phyloP scores from a whole-genome alignment of 2,329 filamentous ascomycete species.

The Calycina herbarum region DNA sequence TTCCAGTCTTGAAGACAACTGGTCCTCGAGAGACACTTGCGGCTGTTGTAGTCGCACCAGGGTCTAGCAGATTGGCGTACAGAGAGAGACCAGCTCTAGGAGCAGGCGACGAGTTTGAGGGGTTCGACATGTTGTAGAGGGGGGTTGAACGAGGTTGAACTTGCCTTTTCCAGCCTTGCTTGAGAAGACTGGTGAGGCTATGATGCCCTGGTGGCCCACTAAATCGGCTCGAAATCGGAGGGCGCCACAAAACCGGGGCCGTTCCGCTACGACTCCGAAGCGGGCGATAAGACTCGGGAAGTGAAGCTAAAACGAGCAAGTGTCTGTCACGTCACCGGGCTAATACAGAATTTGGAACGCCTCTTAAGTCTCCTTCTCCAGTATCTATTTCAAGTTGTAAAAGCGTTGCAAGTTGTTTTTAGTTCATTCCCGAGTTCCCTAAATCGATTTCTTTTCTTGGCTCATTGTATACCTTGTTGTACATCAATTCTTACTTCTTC shows the following conservation, averaged over 20 bases:
- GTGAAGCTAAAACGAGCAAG: slow-evolving; percentile 14
- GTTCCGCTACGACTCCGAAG: not conserved
- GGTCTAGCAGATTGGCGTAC: slow-evolving; percentile 80
- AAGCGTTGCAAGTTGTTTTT: not conserved
- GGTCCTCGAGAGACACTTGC: slow-evolving; percentile 74
- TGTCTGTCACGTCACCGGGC: slow-evolving; percentile 13
- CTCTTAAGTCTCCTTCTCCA: not conserved
- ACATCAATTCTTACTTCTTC: slow-evolving; percentile 6
- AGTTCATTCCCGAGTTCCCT: not conserved
- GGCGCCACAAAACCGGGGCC: not conserved
- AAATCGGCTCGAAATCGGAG: not conserved
- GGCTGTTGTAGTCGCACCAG: slow-evolving; percentile 50
- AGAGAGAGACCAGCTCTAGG: slow-evolving; percentile 61
- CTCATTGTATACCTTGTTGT: slow-evolving; percentile 2
- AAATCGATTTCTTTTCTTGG: not conserved
- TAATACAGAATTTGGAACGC: not conserved
- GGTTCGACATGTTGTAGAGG: slow-evolving; percentile 33
- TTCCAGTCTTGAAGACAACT: slow-evolving; percentile 63
- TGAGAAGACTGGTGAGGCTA: not conserved
- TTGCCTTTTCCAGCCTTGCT: not conserved
- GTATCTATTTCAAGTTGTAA: not conserved
- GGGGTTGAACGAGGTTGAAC: not conserved
- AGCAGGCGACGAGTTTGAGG: slow-evolving; percentile 36
- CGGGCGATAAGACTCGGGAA: not conserved
- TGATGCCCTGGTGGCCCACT: not conserved